Evolutionary conservation across 257 asterid species (phyloP).

Genomic region (Buddleja alternifolia): DNA sequence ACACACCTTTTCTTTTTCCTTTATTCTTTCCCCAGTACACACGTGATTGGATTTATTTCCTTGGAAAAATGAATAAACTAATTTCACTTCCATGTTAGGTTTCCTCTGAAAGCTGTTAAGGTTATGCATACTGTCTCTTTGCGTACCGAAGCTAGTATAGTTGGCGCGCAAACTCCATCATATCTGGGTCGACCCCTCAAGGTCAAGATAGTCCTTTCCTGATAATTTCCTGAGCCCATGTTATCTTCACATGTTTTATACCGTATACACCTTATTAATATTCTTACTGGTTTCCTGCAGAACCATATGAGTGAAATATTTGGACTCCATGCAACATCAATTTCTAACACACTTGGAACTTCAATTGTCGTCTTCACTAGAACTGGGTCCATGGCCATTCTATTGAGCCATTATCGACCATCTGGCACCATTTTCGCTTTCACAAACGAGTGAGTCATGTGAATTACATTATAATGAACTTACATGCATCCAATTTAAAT

Average conservation of each 20-base stretch:
- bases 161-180: conserved; percentile 68
- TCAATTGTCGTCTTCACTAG: conserved; percentile 92
- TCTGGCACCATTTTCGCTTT: conserved; percentile 97
- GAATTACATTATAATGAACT: neutral
- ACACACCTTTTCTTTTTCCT: conserved; percentile 1
- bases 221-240: neutral
- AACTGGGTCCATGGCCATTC: conserved; percentile 94
- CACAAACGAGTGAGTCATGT: conserved; percentile 81
- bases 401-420: conserved; percentile 93
- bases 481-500: too few relatives aligned
- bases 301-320: conserved; percentile 99
- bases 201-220: conserved; percentile 47
- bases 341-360: conserved; percentile 95
- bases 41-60: conserved; percentile 33
- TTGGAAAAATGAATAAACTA: neutral
- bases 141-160: conserved; percentile 85
- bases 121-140: conserved; percentile 97
- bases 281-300: conserved; percentile 49
- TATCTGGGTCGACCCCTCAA: conserved; percentile 90
- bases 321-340: conserved; percentile 97
- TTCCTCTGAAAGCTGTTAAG: conserved; percentile 91
- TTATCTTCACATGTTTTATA: conserved; percentile 10
- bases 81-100: conserved; percentile 43
- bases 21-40: neutral
- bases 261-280: conserved; percentile 2